Percentiles rank a stretch among this genome's conserved stretches.
These are phyloP conservation scores for Tolypocladium amazonense DNA, from an alignment of 2,329 filamentous ascomycete genomes.

Conservation along the genomic window DNA sequence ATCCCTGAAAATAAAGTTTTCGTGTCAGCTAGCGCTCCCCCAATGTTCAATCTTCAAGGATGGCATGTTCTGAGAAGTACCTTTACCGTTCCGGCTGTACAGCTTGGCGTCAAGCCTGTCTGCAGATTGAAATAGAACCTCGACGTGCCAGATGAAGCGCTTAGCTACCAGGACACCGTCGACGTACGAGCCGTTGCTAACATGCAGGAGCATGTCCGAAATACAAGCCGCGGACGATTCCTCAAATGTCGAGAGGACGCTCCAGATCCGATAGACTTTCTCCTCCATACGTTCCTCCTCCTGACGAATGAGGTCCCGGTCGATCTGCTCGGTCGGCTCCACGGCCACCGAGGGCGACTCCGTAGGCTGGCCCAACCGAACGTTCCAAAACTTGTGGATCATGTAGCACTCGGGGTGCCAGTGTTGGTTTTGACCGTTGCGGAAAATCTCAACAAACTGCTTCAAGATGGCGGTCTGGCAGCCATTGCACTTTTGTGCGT, in stretches of 20 bases:
- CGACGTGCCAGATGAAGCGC: conserved; percentile 92
- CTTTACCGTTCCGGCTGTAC: conserved; percentile 59
- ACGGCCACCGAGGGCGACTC: conserved; percentile 33
- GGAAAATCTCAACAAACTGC: conserved; percentile 97
- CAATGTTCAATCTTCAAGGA: not conserved
- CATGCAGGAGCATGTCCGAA: conserved; percentile 96
- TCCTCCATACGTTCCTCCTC: conserved; percentile 94
- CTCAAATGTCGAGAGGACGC: conserved; percentile 90
- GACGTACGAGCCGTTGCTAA: conserved; percentile 93
- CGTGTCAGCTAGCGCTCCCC: not conserved
- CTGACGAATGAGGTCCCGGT: conserved; percentile 65
- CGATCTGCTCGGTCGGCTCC: conserved; percentile 41
- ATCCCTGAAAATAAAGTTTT: conserved; percentile 44
- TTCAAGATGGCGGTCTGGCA: conserved; percentile 96
- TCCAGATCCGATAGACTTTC: conserved; percentile 98
- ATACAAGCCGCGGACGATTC: conserved; percentile 97
- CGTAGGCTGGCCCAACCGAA: conserved; percentile 61
- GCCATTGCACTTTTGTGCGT: conserved; percentile 91
- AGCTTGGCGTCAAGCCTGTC: conserved; percentile 75
- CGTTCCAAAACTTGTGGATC: conserved; percentile 99
- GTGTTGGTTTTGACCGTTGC: conserved; percentile 95
- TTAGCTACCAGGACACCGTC: conserved; percentile 92
- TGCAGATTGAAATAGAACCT: conserved; percentile 80
- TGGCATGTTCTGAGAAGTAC: conserved; percentile 33
- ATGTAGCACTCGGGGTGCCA: conserved; percentile 99